Evolutionary conservation across 345 rosid species (phyloP).

Genomic region (Camelina hispida): DNA sequence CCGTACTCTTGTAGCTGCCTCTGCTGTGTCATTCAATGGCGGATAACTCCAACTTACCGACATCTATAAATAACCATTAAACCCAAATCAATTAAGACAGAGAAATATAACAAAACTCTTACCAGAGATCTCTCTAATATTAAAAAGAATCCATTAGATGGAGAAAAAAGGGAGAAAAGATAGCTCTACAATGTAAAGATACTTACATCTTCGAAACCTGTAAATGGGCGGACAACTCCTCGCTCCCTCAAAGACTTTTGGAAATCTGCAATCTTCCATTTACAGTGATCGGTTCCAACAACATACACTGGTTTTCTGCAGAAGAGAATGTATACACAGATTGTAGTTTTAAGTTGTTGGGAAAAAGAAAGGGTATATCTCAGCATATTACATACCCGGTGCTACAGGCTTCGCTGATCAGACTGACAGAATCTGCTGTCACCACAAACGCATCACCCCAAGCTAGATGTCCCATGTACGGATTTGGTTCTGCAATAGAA

Average conservation of each 20-base stretch:
- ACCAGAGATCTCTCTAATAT: not conserved
- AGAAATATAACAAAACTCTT: not conserved
- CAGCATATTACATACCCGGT: conserved; percentile 71
- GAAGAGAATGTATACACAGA: not conserved
- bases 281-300: conserved; percentile 82
- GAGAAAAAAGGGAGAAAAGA: not conserved
- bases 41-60: conserved; percentile 97
- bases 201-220: conserved; percentile 96
- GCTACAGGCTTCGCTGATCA: conserved; percentile 96
- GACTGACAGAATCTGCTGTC: conserved; percentile 94
- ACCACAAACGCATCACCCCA: conserved; percentile 99
- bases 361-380: not conserved
- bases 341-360: conserved; percentile 5
- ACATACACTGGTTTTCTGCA: conserved; percentile 93
- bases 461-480: conserved; percentile 92
- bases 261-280: conserved; percentile 87
- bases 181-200: conserved; percentile 12
- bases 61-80: conserved; percentile 54
- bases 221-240: conserved; percentile 83
- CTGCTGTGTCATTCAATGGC: conserved; percentile 86
- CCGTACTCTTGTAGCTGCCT: conserved; percentile 76
- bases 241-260: conserved; percentile 82
- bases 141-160: not conserved
- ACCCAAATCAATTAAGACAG: conserved; percentile 12
- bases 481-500: conserved; percentile 75